phyloP scores from a whole-genome alignment of 306 rosid species.

The Leucaena leucocephala region DNA sequence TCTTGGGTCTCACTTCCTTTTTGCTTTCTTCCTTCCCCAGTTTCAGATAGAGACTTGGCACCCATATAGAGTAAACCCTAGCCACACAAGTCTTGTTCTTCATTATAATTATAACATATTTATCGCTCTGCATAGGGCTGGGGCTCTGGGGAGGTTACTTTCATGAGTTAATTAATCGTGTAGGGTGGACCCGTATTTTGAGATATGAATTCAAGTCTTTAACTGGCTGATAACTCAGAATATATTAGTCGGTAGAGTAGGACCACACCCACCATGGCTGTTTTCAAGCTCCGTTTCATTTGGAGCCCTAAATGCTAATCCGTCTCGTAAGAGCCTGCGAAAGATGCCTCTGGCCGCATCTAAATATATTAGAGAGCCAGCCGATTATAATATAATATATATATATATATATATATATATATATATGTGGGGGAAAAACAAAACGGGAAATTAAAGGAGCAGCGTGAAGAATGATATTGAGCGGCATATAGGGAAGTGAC shows the following conservation, averaged over 20 bases:
- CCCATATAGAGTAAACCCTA: slow-evolving; percentile 57
- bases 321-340: not conserved
- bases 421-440: not conserved
- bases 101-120: not conserved
- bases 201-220: not conserved
- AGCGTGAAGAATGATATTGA: not conserved
- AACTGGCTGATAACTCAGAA: not conserved
- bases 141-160: slow-evolving; percentile 26
- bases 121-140: not conserved
- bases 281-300: not conserved
- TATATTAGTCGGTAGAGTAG: not conserved
- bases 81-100: slow-evolving; percentile 41
- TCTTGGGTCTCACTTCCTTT: slow-evolving; percentile 28
- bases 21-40: slow-evolving; percentile 41
- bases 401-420: not conserved
- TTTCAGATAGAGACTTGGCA: slow-evolving; percentile 54
- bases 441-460: not conserved
- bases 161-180: slow-evolving; percentile 37
- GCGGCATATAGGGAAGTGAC: not conserved
- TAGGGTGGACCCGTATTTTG: slow-evolving; percentile 38
- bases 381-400: not conserved
- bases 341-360: slow-evolving; percentile 13
- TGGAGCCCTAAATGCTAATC: slow-evolving; percentile 6
- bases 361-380: not conserved
- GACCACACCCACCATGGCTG: slow-evolving; percentile 25